Evolutionary conservation across 1,284 basidiomycete genomes (phyloP), one percentile per base, ranked within the genome.

Genomic region (Trichosporon sp.): DNA sequence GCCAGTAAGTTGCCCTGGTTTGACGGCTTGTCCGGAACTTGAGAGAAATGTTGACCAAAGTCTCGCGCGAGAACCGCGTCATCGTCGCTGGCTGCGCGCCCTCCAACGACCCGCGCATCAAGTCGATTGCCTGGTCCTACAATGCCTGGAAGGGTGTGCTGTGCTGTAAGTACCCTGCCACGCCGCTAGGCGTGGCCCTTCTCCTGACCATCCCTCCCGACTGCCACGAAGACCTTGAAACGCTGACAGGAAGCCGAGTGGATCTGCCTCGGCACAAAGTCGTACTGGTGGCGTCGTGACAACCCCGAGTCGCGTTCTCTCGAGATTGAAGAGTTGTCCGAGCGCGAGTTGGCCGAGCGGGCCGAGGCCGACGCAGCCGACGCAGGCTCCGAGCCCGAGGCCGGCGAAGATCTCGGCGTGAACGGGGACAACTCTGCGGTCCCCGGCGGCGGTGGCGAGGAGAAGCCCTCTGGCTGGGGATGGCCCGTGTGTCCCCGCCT

Each of bases 401-500:
- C 14, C 59, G 59, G 59, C 59, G 32, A 37, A 4, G 59, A 35
- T 21, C 26, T 61, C 31, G 56, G 51, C 16, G 51, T 54, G 5
- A 54, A 54, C 19, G 21, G 51, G 3, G 19, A 54, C 10, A 26
- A 54, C 19, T 7, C n/a, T 2, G 19, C 8, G 4, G 26, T 26
- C 26, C 26, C 26, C 26, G 51, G 51, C 19, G 21, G 51, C 4
- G 21, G 32, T 19, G 51, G 19, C 59, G 32, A 63, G 26, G 26
- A 26, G 10, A n/a, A 63, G 59, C 59, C 59, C 8, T 16, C 32
- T 19, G 59, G 31, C 8, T 40, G 8, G 26, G 26, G 26, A 2
- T 63, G 59, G 59, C 16, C 32, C 38, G 38, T 40, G 31, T 63
- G 59, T n/a, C 59, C 59, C 8, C 59, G 31, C 31, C 31, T 63